phyloP scores from a whole-genome alignment of 1,139 yeast species.

The Suhomyces bribrorum region DNA sequence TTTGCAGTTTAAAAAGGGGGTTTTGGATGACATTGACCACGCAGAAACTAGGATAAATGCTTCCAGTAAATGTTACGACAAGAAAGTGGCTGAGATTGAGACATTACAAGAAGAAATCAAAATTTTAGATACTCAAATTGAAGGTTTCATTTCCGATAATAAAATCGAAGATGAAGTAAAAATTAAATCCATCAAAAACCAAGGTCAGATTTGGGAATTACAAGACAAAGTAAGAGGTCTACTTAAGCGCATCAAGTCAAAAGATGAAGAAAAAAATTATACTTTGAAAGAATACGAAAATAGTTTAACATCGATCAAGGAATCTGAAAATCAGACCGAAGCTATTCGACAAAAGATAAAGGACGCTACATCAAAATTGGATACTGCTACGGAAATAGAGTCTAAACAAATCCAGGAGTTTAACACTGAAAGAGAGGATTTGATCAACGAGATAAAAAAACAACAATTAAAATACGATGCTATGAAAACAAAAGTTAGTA shows the following conservation, averaged over 20 bases:
- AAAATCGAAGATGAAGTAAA: slow-evolving; percentile 21
- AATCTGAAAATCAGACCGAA: slow-evolving; percentile 46
- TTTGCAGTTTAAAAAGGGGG: slow-evolving; percentile 25
- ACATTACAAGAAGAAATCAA: slow-evolving; percentile 22
- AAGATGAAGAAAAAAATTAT: slow-evolving; percentile 59
- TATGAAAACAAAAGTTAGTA: slow-evolving; percentile 33
- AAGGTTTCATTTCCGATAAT: slow-evolving; percentile 20
- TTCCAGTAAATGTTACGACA: slow-evolving; percentile 40
- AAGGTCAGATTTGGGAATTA: slow-evolving; percentile 42
- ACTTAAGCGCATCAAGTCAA: slow-evolving; percentile 36
- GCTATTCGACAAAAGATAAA: slow-evolving; percentile 30
- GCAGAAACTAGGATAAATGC: slow-evolving; percentile 42
- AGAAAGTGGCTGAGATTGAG: slow-evolving; percentile 36
- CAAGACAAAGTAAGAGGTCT: slow-evolving; percentile 40
- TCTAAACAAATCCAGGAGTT: slow-evolving; percentile 26
- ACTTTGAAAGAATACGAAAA: slow-evolving; percentile 65
- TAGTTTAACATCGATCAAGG: slow-evolving; percentile 57
- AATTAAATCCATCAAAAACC: slow-evolving; percentile 24
- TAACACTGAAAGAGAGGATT: slow-evolving; percentile 23
- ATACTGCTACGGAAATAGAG: slow-evolving; percentile 26
- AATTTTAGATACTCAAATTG: slow-evolving; percentile 23
- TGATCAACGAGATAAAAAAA: slow-evolving; percentile 25
- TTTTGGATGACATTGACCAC: slow-evolving; percentile 40
- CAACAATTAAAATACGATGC: slow-evolving; percentile 28
- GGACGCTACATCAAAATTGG: slow-evolving; percentile 31